Evolutionary conservation across 495 filamentous ascomycete species (phyloP).

Genomic region (Aspergillus carlsbadensis): DNA sequence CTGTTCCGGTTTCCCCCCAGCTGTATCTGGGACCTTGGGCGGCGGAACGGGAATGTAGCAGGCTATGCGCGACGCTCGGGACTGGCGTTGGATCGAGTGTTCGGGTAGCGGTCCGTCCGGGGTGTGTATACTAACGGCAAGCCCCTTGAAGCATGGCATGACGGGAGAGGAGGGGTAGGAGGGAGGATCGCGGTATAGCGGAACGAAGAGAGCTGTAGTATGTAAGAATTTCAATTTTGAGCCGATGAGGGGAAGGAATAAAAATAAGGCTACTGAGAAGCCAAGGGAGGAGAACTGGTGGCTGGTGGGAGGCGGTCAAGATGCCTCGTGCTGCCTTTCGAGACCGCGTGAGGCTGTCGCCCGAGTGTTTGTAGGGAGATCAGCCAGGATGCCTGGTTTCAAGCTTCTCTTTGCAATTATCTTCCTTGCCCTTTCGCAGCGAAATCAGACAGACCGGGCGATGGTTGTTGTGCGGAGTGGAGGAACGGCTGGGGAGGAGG

Average conservation of each 20-base stretch:
- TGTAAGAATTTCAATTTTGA: background rate
- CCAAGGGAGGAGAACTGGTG: conserved; percentile 8
- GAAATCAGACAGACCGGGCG: conserved; percentile 1
- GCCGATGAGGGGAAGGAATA: background rate
- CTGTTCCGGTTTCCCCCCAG: conserved; percentile 74
- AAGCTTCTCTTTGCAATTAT: background rate
- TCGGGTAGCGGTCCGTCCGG: conserved; percentile 85
- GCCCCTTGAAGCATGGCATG: conserved; percentile 98
- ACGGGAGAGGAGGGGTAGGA: conserved; percentile 17
- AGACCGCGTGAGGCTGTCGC: background rate
- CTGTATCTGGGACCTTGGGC: conserved; percentile 67
- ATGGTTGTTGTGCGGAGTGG: conserved; percentile 15
- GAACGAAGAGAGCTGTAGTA: background rate
- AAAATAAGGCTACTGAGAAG: conserved; percentile 4
- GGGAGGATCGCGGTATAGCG: background rate
- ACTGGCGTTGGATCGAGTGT: conserved; percentile 92
- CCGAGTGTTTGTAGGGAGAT: background rate
- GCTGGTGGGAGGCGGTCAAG: conserved; percentile 20
- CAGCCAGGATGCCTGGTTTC: background rate
- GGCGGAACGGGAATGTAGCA: conserved; percentile 95
- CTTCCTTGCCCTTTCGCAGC: background rate
- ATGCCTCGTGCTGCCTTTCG: background rate
- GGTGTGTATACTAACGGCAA: conserved; percentile 94
- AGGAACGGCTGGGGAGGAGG: conserved; percentile 10
- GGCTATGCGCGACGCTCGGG: conserved; percentile 85